Base-by-base conservation (phyloP, 495 filamentous ascomycete genomes). In the Podospora tetraspora region DNA sequence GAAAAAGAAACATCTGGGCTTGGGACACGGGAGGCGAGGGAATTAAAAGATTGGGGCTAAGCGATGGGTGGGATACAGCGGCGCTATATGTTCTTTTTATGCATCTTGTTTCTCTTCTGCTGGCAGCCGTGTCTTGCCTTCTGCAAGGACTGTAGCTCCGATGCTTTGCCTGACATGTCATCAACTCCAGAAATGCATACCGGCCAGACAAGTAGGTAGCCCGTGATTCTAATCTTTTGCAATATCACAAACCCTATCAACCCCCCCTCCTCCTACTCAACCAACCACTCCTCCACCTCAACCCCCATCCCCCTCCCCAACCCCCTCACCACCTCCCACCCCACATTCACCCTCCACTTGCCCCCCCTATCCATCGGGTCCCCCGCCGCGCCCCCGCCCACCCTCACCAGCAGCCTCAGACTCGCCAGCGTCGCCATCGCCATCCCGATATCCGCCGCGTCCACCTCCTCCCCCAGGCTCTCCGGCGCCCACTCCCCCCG, bases 381-480 rank as follows among this genome's bases (percentile, higher is more conserved):
- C 56, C 30, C 85, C 23, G 60, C 62, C 5, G n/a, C 69, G 3
- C 56, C 66, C 77, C 64, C 80, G 77, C 82, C 85, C 74, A 76
- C 80, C 66, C 83, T 79, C 0, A 92, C 86, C 12, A 98, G 79
- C 63, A 99, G 78, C 65, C 93, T 79, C 73, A 98, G 75, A 52
- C 90, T 90, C 23, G 89, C 87, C 59, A 99, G 79, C 57, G 94
- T 97, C 32, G 92, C 89, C 32, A 97, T 84, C 69, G 91, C 89
- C 72, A 86, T 85, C 62, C 87, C 87, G 9, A 91, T 80, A 63
- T 90, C 86, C n/a, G 87, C 87, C 63, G 30, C 64, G 29, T 77
- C 81, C 22, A 21, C 56, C 21, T 57, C 72, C 73, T 27, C 73
- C 70, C 32, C 23, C 10, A 69, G 16, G 3, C 32, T 57, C 19